Percentiles rank a stretch among this genome's conserved stretches.
Evolutionary conservation across 441 rosid species (phyloP).

Genomic region (California macrophylla): DNA sequence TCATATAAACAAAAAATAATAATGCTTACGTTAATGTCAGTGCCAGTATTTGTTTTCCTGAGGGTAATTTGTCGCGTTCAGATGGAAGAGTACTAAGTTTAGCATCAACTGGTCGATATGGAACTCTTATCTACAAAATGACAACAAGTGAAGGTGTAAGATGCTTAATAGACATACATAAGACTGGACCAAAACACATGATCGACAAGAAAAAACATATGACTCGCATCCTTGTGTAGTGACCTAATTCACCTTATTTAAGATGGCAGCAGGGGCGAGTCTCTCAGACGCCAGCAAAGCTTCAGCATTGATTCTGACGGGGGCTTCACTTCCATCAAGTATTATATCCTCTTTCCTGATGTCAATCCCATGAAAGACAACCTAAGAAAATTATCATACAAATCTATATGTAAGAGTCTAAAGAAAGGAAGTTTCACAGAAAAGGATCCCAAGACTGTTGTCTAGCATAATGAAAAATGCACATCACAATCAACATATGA

Average conservation of each 20-base stretch:
- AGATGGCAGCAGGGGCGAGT: conserved; percentile 60
- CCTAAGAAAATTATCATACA: conserved; percentile 30
- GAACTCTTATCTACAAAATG: conserved; percentile 60
- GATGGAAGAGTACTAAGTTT: conserved; percentile 63
- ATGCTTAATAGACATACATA: conserved; percentile 9
- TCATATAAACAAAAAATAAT: conserved; percentile 12
- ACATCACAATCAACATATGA: not conserved
- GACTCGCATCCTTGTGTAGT: not conserved
- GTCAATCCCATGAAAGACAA: conserved; percentile 74
- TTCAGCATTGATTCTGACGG: conserved; percentile 71
- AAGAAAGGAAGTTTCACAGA: conserved; percentile 2
- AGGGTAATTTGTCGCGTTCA: conserved; percentile 72
- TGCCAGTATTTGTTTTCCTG: conserved; percentile 86
- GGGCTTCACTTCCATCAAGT: conserved; percentile 97
- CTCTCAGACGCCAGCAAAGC: conserved; percentile 67
- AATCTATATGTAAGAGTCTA: conserved; percentile 17
- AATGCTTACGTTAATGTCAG: conserved; percentile 67
- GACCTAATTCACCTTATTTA: conserved; percentile 54
- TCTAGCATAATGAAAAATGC: not conserved
- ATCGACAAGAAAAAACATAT: conserved; percentile 11
- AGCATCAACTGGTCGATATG: conserved; percentile 73
- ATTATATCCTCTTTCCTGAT: conserved; percentile 62
- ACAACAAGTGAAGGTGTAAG: conserved; percentile 11
- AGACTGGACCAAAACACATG: conserved; percentile 2
- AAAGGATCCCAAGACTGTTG: not conserved